Evolutionary conservation across 371 early-diverging fungal species (phyloP).

Genomic region (Mucor circinelloides): DNA sequence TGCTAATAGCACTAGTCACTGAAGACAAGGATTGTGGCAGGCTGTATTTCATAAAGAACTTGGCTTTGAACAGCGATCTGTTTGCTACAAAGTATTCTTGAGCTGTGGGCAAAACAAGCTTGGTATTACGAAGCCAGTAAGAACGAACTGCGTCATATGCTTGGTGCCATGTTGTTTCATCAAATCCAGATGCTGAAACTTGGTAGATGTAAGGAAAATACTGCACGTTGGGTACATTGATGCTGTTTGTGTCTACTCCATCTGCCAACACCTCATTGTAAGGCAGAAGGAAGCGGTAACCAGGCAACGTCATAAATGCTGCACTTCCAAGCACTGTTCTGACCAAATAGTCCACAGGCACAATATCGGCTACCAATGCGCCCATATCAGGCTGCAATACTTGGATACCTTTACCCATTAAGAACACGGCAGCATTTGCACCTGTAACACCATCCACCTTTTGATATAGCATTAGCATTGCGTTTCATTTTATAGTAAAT

Average conservation of each 20-base stretch:
- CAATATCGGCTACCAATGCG: slow-evolving; percentile 46
- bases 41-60: slow-evolving; percentile 45
- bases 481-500: not conserved
- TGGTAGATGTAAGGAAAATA: slow-evolving; percentile 52
- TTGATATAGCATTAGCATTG: not conserved
- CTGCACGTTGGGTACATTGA: slow-evolving; percentile 27
- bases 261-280: slow-evolving; percentile 45
- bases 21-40: slow-evolving; percentile 38
- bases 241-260: slow-evolving; percentile 18
- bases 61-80: slow-evolving; percentile 39
- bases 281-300: slow-evolving; percentile 42
- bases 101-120: slow-evolving; percentile 29
- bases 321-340: slow-evolving; percentile 39
- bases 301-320: slow-evolving; percentile 34
- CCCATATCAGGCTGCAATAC: slow-evolving; percentile 43
- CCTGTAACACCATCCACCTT: slow-evolving; percentile 63
- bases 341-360: slow-evolving; percentile 59
- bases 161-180: slow-evolving; percentile 34
- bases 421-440: slow-evolving; percentile 45
- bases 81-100: slow-evolving; percentile 45
- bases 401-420: slow-evolving; percentile 45
- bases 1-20: slow-evolving; percentile 21
- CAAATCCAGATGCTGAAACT: slow-evolving; percentile 28
- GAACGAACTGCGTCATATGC: slow-evolving; percentile 37
- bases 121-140: slow-evolving; percentile 51